A percentile compares a stretch with the other conserved stretches of the same genome.
Conservation (phyloP, 1,284 basidiomycete genomes). For the Tremellales sp. region DNA sequence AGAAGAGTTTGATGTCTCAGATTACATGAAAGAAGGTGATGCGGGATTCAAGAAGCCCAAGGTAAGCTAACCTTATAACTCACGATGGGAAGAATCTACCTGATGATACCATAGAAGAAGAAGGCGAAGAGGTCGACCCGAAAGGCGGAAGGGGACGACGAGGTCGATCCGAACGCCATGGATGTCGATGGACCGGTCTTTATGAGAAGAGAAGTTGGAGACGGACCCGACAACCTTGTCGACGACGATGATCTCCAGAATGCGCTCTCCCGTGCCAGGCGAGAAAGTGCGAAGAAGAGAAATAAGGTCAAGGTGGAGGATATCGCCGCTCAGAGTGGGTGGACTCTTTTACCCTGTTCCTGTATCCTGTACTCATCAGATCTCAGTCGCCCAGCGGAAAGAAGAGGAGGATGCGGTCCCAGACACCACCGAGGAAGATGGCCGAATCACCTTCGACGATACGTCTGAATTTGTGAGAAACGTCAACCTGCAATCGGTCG, state of each 20-base stretch:
- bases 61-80: constrained; percentile 48
- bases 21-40: constrained; percentile 89
- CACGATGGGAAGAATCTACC: constrained; percentile 4
- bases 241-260: constrained; percentile 98
- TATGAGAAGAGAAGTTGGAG: constrained; percentile 46
- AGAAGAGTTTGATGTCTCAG: constrained; percentile 82
- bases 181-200: constrained; percentile 64
- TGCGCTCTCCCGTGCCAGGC: constrained; percentile 77
- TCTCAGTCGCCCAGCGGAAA: constrained; percentile 62
- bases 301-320: constrained; percentile 81
- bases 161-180: constrained; percentile 61
- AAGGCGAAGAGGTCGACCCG: constrained; percentile 74
- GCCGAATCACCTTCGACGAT: constrained; percentile 84
- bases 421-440: constrained; percentile 59
- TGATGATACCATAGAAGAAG: constrained; percentile 62
- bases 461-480: constrained; percentile 95
- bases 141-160: constrained; percentile 62
- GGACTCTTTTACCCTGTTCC: neutral
- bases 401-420: constrained; percentile 53
- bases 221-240: constrained; percentile 82
- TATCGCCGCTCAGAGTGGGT: constrained; percentile 71
- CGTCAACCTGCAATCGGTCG: constrained; percentile 57
- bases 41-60: constrained; percentile 91
- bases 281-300: constrained; percentile 71
- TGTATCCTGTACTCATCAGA: neutral